Percentiles rank a stretch among this genome's conserved stretches.
Conservation (phyloP, 345 rosid genomes). For the Syzygium aromaticum region DNA sequence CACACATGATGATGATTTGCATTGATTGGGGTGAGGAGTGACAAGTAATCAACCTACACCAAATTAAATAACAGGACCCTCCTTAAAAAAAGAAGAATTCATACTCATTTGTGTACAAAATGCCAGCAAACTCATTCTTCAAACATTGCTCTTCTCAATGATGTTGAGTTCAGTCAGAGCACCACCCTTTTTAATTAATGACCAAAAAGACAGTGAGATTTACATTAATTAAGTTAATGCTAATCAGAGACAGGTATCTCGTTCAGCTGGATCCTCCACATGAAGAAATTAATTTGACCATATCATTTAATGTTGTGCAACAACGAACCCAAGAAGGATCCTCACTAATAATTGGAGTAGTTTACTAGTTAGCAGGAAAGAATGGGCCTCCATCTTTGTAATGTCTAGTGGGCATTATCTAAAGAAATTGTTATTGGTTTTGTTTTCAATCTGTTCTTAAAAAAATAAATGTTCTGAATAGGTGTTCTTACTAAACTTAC, state of each 20-base stretch:
- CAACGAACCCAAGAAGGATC: neutral
- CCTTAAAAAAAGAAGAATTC: neutral
- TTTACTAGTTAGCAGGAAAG: neutral
- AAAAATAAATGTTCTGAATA: neutral
- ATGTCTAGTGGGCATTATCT: neutral
- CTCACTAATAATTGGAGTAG: neutral
- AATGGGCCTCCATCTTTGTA: neutral
- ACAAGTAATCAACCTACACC: constrained; percentile 19
- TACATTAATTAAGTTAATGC: neutral
- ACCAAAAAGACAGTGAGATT: neutral
- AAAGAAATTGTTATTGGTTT: neutral
- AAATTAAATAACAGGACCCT: neutral
- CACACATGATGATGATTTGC: constrained; percentile 14
- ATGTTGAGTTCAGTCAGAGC: neutral
- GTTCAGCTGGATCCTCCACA: neutral
- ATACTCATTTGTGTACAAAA: neutral
- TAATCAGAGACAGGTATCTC: neutral
- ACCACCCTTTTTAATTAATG: neutral
- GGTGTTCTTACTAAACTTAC: neutral
- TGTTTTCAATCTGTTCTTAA: neutral
- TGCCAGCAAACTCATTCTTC: neutral
- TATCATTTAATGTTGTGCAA: neutral
- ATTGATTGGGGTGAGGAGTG: constrained; percentile 33
- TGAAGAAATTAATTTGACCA: neutral
- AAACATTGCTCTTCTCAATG: neutral